Conservation (phyloP, 2,329 filamentous ascomycete genomes). For the Aspergillus ochraceus region DNA sequence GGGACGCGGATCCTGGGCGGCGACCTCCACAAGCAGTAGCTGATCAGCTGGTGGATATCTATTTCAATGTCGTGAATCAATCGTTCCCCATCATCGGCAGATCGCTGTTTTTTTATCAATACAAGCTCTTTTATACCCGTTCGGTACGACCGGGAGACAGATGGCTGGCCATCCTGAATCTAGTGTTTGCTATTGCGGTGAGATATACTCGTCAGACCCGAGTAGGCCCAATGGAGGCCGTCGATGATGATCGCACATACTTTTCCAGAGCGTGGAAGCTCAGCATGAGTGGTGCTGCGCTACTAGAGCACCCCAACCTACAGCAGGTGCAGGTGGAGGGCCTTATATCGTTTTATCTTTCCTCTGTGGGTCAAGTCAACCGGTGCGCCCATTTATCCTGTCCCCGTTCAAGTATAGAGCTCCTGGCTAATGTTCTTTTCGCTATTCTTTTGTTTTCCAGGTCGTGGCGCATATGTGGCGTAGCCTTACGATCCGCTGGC, state of each 20-base stretch:
- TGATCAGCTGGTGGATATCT: constrained; percentile 40
- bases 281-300: constrained; percentile 33
- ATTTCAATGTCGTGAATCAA: constrained; percentile 41
- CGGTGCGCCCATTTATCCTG: constrained; percentile 28
- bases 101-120: constrained; percentile 40
- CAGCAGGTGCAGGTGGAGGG: constrained; percentile 47
- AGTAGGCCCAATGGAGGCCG: constrained; percentile 23
- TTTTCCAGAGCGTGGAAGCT: constrained; percentile 46
- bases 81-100: constrained; percentile 45
- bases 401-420: background rate
- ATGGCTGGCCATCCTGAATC: constrained; percentile 45
- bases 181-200: constrained; percentile 46
- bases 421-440: background rate
- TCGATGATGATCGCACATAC: constrained; percentile 40
- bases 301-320: constrained; percentile 43
- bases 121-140: constrained; percentile 36
- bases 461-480: constrained; percentile 44
- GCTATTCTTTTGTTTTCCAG: constrained; percentile 21
- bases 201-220: constrained; percentile 35
- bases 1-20: constrained; percentile 37
- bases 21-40: constrained; percentile 40
- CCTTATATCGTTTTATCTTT: constrained; percentile 42
- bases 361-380: constrained; percentile 44
- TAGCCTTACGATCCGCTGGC: constrained; percentile 43
- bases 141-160: constrained; percentile 37